phyloP scores from a whole-genome alignment of 1,139 yeast genomes.

The Kodamaea anthophila region DNA sequence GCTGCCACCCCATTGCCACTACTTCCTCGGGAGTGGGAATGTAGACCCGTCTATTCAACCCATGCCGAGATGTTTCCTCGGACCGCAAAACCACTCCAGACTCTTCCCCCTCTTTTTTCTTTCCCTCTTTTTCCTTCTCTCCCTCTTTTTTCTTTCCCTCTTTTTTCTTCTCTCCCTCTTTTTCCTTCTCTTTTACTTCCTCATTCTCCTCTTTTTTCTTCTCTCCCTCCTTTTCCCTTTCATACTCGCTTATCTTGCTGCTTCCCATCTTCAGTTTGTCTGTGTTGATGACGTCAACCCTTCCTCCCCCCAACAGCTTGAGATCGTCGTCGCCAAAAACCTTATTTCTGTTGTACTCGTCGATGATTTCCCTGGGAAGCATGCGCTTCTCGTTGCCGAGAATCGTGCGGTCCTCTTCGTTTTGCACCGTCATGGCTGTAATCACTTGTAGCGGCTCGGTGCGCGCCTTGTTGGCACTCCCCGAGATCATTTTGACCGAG shows the following conservation, averaged over 20 bases:
- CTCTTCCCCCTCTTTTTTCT: slow-evolving; percentile 4
- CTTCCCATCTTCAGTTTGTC: slow-evolving; percentile 16
- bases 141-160: slow-evolving; percentile 5
- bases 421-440: slow-evolving; percentile 34
- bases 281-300: slow-evolving; percentile 11
- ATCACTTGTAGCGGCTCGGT: slow-evolving; percentile 17
- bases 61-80: slow-evolving; percentile 13
- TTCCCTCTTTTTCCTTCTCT: slow-evolving; percentile 4
- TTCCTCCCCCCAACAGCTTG: slow-evolving; percentile 8
- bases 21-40: slow-evolving; percentile 31
- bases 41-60: slow-evolving; percentile 18
- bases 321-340: slow-evolving; percentile 25
- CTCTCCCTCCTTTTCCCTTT: slow-evolving; percentile 8
- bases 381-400: slow-evolving; percentile 26
- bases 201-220: slow-evolving; percentile 5
- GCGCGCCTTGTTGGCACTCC: slow-evolving; percentile 13
- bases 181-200: slow-evolving; percentile 3
- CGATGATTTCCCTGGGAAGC: slow-evolving; percentile 26
- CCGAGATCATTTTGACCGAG: slow-evolving; percentile 26
- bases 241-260: slow-evolving; percentile 11
- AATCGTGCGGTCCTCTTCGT: slow-evolving; percentile 22
- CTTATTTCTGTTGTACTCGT: slow-evolving; percentile 22
- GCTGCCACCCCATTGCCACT: slow-evolving; percentile 29
- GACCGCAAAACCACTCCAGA: slow-evolving; percentile 6
- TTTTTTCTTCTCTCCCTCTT: slow-evolving; percentile 5